Evolutionary conservation across 305 asterid genomes (phyloP), one percentile per base, ranked within the genome.

Genomic region (Salvia sclarea): DNA sequence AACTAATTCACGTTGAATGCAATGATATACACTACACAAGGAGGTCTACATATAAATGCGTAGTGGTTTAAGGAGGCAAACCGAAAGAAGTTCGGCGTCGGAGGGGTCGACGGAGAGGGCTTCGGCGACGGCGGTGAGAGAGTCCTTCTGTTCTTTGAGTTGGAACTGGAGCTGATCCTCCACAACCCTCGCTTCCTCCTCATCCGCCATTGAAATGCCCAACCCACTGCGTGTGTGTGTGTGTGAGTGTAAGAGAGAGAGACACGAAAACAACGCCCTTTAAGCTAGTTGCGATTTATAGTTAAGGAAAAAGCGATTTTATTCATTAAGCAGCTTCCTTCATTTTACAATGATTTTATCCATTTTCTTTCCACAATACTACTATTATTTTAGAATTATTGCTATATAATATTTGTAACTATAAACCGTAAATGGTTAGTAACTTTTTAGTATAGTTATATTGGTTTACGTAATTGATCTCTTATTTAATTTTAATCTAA

Each of bases 111-210:
- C 41, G 21, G 86, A 67, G 64, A 93, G 88, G 57, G 96, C 98
- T 37, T 85, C 84, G 60, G 76, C 22, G 70, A 93, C 80, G 81
- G 89, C 86, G 61, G 70, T 57, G 66, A 93, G 90, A 61, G 97
- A 86, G 1, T 87, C 98, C 21, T 58, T 84, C 73, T 93, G 97
- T 55, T 88, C 97, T 5, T 67, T 63, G 38, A 91, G 83, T 60
- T 93, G 97, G 67, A 81, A 66, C 38, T 91, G 91, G 64, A 93
- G 83, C 86, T 87, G 82, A 64, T 79, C 84, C 80, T 90, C 98
- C 65, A 93, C 64, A 66, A 59, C 83, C 79, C 77, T 82, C 79
- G 88, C 88, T 78, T 89, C 96, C 61, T 84, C 90, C 61, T 74
- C 89, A 71, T 88, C 88, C 80, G 95, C 95, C 98, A 89, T 92